Percentiles rank a stretch among this genome's conserved stretches.
Conservation (phyloP, 164 flowering plant genomes). For the grape (Vitis vinifera) region ASM3070453v1 NC_081810.1:409001-409500, state of each 20-base stretch:
- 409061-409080: neutral
- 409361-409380: neutral
- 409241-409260: no score
- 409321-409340: neutral
- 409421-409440: neutral
- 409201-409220: no score
- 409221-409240: no score
- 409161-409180: no score
- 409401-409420: neutral
- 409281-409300: neutral
- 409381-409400: neutral
- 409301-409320: neutral
- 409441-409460: neutral
- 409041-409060: neutral
- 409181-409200: no score
- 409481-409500: neutral
- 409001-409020: neutral
- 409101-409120: no score
- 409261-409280: no score
- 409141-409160: no score
- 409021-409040: neutral
- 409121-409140: no score
- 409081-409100: no score
- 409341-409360: neutral
- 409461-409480: slow-evolving; percentile 2